phyloP scores from a whole-genome alignment of 352 stramenopile species.

The Globisporangium irregulare region DNA sequence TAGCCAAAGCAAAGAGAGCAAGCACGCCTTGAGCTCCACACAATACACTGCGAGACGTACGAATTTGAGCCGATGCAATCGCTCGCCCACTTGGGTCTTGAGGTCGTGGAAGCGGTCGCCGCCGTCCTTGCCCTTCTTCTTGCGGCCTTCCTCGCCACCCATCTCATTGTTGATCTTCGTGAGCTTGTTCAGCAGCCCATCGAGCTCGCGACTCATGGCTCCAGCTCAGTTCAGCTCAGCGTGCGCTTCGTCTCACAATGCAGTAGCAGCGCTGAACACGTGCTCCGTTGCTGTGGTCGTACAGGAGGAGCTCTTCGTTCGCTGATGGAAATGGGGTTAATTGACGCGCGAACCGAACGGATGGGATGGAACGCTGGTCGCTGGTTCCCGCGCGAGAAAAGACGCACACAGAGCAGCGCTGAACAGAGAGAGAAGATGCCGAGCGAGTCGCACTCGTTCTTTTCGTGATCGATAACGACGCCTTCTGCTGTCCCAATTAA shows the following conservation, averaged over 20 bases:
- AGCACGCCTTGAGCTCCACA: neutral
- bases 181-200: conserved; percentile 74
- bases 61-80: conserved; percentile 75
- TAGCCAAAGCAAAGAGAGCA: neutral
- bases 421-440: neutral
- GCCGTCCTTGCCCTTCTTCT: conserved; percentile 64
- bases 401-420: neutral
- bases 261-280: neutral
- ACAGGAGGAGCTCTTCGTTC: neutral
- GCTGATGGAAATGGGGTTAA: neutral
- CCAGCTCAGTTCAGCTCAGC: neutral
- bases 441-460: neutral
- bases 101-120: conserved; percentile 79
- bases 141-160: conserved; percentile 64
- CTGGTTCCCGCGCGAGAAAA: neutral
- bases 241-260: neutral
- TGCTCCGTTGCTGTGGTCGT: neutral
- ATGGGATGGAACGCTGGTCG: neutral
- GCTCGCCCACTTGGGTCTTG: conserved; percentile 74
- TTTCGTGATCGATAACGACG: neutral
- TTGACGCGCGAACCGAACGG: neutral
- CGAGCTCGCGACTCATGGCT: conserved; percentile 69
- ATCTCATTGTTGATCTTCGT: conserved; percentile 79
- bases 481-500: neutral
- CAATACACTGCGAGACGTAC: conserved; percentile 26